A percentile compares a stretch with the other conserved stretches of the same genome.
Conservation (phyloP, 1,284 basidiomycete genomes). For the Ganoderma leucocontextum region DNA sequence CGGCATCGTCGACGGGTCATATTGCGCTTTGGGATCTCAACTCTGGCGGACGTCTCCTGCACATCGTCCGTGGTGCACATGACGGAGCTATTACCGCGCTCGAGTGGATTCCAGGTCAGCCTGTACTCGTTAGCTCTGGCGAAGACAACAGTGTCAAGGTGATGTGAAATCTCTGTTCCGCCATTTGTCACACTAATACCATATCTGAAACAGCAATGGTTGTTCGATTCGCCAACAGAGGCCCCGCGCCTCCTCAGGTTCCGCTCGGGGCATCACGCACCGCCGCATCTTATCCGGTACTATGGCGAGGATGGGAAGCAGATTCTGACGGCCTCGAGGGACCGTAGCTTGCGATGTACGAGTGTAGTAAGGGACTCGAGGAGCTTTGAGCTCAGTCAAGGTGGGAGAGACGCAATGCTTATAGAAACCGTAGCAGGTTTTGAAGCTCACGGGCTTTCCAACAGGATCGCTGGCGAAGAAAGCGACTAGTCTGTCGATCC, state of each 20-base stretch:
- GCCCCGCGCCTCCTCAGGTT: slow-evolving; percentile 91
- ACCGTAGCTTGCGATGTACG: slow-evolving; percentile 89
- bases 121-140: slow-evolving; percentile 86
- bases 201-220: slow-evolving; percentile 84
- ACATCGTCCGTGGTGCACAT: slow-evolving; percentile 88
- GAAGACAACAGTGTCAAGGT: slow-evolving; percentile 96
- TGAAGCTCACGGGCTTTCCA: slow-evolving; percentile 11
- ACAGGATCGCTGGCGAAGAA: slow-evolving; percentile 87
- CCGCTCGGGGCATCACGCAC: slow-evolving; percentile 91
- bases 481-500: slow-evolving; percentile 82
- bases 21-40: slow-evolving; percentile 93
- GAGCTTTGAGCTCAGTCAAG: slow-evolving; percentile 95
- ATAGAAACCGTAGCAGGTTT: not conserved
- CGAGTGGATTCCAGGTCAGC: slow-evolving; percentile 93
- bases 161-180: not conserved
- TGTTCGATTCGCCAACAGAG: slow-evolving; percentile 91
- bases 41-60: slow-evolving; percentile 80
- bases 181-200: not conserved
- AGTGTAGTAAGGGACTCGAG: slow-evolving; percentile 94
- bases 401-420: slow-evolving; percentile 45
- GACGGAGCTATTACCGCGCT: slow-evolving; percentile 82
- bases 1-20: slow-evolving; percentile 86
- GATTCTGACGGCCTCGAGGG: slow-evolving; percentile 86
- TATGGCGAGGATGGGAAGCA: slow-evolving; percentile 98
- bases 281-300: slow-evolving; percentile 92